phyloP scores from a whole-genome alignment of 371 early-diverging fungal genomes.

The Actinomucor elegans region DNA sequence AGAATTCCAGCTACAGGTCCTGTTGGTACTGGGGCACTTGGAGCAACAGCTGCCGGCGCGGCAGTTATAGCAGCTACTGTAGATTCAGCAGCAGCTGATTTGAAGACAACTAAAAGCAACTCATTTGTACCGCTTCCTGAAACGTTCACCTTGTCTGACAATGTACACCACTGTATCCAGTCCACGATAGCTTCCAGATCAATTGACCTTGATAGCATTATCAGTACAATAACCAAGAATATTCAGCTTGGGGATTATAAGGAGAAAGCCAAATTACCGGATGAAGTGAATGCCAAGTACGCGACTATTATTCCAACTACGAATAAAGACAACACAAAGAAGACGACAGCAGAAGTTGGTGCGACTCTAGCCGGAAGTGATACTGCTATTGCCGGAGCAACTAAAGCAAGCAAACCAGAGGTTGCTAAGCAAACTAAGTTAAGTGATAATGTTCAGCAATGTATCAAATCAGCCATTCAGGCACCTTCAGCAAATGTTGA shows the following conservation, averaged over 20 bases:
- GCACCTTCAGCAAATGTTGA: conserved; percentile 2
- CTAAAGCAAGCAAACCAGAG: neutral
- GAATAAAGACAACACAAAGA: neutral
- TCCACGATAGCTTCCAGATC: conserved; percentile 5
- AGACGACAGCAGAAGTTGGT: neutral
- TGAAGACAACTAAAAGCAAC: neutral
- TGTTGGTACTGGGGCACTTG: neutral
- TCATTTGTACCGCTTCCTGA: neutral
- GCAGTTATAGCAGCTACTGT: neutral
- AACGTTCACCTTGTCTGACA: conserved; percentile 5
- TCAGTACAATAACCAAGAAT: neutral
- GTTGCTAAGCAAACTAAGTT: neutral
- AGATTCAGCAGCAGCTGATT: neutral
- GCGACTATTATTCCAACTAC: neutral
- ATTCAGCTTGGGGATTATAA: conserved; percentile 5
- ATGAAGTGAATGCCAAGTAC: neutral
- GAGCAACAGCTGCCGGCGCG: neutral
- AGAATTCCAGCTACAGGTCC: neutral
- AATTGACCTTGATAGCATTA: conserved; percentile 7
- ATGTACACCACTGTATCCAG: conserved; percentile 3
- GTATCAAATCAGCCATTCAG: conserved; percentile 10
- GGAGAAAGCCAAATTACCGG: neutral
- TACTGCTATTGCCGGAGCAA: neutral
- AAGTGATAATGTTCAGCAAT: conserved; percentile 11
- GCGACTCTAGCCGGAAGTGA: neutral